Conservation (phyloP, 768 basidiomycete genomes). For the Steccherinum ochraceum region DNA sequence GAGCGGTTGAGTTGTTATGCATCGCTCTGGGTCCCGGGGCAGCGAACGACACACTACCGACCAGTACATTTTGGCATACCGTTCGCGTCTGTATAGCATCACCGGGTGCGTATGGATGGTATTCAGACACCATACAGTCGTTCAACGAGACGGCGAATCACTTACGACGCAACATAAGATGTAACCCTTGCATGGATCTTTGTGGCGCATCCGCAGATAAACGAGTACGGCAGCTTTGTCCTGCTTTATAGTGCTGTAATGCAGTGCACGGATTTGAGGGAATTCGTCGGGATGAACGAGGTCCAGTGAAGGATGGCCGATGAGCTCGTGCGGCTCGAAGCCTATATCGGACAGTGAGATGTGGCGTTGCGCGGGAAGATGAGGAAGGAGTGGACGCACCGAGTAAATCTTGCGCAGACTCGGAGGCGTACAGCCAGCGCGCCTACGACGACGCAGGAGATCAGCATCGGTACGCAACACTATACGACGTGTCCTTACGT, state of each 20-base stretch:
- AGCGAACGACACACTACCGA: constrained; percentile 76
- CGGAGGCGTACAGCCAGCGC: constrained; percentile 23
- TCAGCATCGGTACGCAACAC: constrained; percentile 1
- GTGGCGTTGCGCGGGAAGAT: constrained; percentile 1
- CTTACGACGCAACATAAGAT: constrained; percentile 69
- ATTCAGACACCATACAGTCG: background rate
- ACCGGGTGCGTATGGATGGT: background rate
- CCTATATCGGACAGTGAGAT: constrained; percentile 32
- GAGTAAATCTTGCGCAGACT: constrained; percentile 21
- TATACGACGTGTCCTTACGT: constrained; percentile 33
- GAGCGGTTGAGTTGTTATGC: constrained; percentile 77
- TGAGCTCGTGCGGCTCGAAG: constrained; percentile 66
- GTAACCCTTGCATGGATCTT: constrained; percentile 71
- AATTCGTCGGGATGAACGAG: constrained; percentile 82
- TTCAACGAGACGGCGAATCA: no score
- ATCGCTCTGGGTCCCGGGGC: constrained; percentile 68
- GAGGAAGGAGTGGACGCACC: constrained; percentile 8
- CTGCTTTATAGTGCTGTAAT: constrained; percentile 70
- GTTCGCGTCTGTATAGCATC: constrained; percentile 43
- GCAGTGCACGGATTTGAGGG: constrained; percentile 54
- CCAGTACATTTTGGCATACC: constrained; percentile 66
- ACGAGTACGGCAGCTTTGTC: constrained; percentile 78
- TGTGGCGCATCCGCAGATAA: constrained; percentile 75
- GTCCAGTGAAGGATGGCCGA: constrained; percentile 62
- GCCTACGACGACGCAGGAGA: constrained; percentile 15